These are phyloP conservation scores for Mucor ambiguus DNA, from an alignment of 371 early-diverging fungal genomes.

Conservation along the genomic window DNA sequence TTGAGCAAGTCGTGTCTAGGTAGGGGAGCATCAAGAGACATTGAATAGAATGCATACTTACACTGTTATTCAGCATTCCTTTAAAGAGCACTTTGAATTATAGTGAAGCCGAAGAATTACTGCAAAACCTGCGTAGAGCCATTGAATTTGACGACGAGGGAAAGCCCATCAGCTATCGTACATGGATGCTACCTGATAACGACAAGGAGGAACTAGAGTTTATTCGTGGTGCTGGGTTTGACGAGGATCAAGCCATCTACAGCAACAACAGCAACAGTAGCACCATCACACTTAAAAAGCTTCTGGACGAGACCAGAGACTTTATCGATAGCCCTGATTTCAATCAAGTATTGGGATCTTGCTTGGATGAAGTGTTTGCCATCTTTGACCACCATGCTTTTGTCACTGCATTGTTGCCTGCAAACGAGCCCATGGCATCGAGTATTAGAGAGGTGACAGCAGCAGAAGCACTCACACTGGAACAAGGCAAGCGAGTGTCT, in stretches of 20 bases:
- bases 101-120: conserved; percentile 30
- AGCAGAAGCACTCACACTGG: conserved; percentile 14
- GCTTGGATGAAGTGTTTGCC: conserved; percentile 65
- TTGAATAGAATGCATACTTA: not conserved
- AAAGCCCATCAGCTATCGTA: conserved; percentile 47
- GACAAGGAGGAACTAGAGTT: conserved; percentile 62
- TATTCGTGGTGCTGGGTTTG: conserved; percentile 60
- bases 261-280: conserved; percentile 25
- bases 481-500: conserved; percentile 54
- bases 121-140: conserved; percentile 29
- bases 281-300: conserved; percentile 51
- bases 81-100: conserved; percentile 38
- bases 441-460: conserved; percentile 36
- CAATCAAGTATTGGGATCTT: conserved; percentile 44
- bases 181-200: conserved; percentile 74
- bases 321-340: conserved; percentile 80
- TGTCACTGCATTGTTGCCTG: conserved; percentile 33
- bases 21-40: conserved; percentile 21
- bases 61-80: conserved; percentile 25
- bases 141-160: conserved; percentile 41
- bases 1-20: conserved; percentile 69
- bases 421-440: conserved; percentile 16
- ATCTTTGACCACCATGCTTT: conserved; percentile 52
- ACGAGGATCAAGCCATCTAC: not conserved
- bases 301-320: conserved; percentile 84